A percentile compares a stretch with the other conserved stretches of the same genome.
Evolutionary conservation across 1,284 basidiomycete species (phyloP).

Genomic region (Rhodotorula sp.): DNA sequence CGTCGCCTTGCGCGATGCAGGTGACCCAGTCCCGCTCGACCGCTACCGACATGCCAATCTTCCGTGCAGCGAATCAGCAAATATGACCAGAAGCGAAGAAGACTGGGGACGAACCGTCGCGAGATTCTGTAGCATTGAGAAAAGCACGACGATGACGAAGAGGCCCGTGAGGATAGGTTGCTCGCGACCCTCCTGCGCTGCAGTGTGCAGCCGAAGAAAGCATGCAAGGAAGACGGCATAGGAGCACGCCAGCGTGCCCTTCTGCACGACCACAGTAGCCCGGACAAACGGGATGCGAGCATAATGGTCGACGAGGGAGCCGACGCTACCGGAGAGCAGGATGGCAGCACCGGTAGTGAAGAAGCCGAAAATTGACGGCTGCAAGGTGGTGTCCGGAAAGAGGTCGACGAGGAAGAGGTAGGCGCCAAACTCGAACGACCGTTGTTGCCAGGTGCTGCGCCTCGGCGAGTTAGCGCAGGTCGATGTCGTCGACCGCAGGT

Average conservation of each 20-base stretch:
- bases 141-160: conserved; percentile 54
- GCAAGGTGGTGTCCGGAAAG: conserved; percentile 59
- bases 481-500: no score
- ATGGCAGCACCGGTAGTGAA: conserved; percentile 54
- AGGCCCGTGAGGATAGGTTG: conserved; percentile 18
- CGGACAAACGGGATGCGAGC: conserved; percentile 55
- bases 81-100: fast-evolving
- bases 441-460: not conserved
- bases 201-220: conserved; percentile 34
- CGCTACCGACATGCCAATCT: conserved; percentile 57
- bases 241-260: conserved; percentile 53
- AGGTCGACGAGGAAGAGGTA: conserved; percentile 56
- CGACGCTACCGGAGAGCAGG: conserved; percentile 53
- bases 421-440: not conserved
- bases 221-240: conserved; percentile 54
- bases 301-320: conserved; percentile 55
- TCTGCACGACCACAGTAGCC: conserved; percentile 55
- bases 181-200: not conserved
- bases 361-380: conserved; percentile 59
- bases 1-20: conserved; percentile 52
- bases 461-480: not conserved
- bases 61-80: conserved; percentile 13
- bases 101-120: conserved; percentile 13
- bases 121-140: conserved; percentile 55
- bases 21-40: conserved; percentile 64